These are phyloP conservation scores for Serendipita sp. DNA, from an alignment of 1,284 basidiomycete genomes.

Conservation along the genomic window DNA sequence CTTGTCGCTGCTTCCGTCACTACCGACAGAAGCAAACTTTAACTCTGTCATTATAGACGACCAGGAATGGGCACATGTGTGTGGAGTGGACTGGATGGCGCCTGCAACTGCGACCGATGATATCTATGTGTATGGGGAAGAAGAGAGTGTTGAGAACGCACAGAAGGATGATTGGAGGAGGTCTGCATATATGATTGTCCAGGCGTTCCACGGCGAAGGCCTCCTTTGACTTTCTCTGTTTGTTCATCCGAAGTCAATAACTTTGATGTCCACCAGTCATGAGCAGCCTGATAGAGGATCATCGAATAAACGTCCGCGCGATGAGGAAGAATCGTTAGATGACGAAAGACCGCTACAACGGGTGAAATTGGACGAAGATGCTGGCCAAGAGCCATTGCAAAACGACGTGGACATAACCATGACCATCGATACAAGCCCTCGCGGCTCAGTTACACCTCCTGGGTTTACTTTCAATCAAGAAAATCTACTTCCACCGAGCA, in stretches of 20 bases:
- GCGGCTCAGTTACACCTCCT: not conserved
- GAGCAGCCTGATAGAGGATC: not conserved
- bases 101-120: not conserved
- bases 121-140: not conserved
- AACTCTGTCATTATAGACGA: not conserved
- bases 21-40: not conserved
- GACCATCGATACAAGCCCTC: not conserved
- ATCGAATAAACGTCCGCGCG: not conserved
- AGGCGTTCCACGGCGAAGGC: not conserved
- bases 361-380: not conserved
- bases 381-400: not conserved
- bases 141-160: not conserved
- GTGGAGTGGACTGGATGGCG: not conserved
- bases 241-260: not conserved
- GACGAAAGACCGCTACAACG: not conserved
- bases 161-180: conserved; percentile 2
- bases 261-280: not conserved
- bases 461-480: conserved; percentile 17
- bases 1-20: not conserved
- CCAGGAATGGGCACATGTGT: not conserved
- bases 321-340: not conserved
- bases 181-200: not conserved
- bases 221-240: not conserved
- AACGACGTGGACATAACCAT: not conserved
- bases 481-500: conserved; percentile 57